Percentiles rank a stretch among this genome's conserved stretches.
These are phyloP conservation scores for Venturia carpophila DNA, from an alignment of 2,329 filamentous ascomycete species.

Conservation along the genomic window DNA sequence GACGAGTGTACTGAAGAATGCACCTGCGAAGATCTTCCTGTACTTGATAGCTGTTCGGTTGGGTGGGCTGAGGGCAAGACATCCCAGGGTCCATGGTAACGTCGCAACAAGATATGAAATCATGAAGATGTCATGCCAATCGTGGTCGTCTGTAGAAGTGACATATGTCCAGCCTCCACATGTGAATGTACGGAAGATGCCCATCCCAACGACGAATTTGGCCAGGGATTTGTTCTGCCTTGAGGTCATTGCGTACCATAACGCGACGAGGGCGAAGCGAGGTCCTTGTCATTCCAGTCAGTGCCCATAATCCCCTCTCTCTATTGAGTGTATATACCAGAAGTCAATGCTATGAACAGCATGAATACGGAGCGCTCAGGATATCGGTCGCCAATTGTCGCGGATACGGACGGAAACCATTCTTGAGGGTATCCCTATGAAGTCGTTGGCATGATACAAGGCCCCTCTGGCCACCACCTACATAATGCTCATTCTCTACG, in stretches of 20 bases:
- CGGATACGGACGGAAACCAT: conserved; percentile 94
- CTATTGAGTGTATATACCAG: conserved; percentile 46
- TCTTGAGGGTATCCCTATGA: conserved; percentile 59
- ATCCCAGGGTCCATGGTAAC: conserved; percentile 89
- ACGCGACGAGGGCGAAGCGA: conserved; percentile 78
- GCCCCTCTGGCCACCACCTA: conserved; percentile 27
- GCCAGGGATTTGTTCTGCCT: conserved; percentile 54
- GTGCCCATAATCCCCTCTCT: neutral
- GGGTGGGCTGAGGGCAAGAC: conserved; percentile 76
- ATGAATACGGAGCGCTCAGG: conserved; percentile 96
- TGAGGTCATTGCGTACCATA: conserved; percentile 87
- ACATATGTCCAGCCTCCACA: conserved; percentile 98
- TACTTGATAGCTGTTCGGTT: conserved; percentile 80
- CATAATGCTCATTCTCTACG: conserved; percentile 90
- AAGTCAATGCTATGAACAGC: conserved; percentile 94
- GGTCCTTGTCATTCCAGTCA: conserved; percentile 50
- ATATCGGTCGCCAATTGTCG: conserved; percentile 95
- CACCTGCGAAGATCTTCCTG: conserved; percentile 71
- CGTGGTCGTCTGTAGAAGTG: conserved; percentile 94
- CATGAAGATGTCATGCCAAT: conserved; percentile 99
- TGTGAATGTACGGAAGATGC: conserved; percentile 80
- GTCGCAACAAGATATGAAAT: conserved; percentile 94
- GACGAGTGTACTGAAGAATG: conserved; percentile 86
- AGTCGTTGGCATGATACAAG: conserved; percentile 21
- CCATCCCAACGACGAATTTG: conserved; percentile 70